Evolutionary conservation across 306 rosid genomes (phyloP).

Genomic region (Geum urbanum): DNA sequence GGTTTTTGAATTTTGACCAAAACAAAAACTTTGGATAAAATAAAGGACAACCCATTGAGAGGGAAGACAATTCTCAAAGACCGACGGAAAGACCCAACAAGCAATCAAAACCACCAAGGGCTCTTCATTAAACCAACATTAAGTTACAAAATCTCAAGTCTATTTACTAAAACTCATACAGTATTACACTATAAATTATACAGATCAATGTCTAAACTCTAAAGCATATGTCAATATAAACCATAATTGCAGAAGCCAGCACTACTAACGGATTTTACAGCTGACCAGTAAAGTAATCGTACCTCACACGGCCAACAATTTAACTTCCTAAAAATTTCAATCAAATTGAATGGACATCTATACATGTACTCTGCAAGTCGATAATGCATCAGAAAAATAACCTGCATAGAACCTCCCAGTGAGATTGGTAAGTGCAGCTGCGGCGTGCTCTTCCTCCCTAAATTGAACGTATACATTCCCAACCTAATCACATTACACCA

Average conservation of each 20-base stretch:
- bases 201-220: too few relatives aligned
- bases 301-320: not conserved
- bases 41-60: too few relatives aligned
- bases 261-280: not conserved
- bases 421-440: constrained; percentile 81
- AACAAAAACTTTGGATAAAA: not conserved
- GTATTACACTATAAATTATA: not conserved
- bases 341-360: not conserved
- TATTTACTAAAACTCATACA: not conserved
- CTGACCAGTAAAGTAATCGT: too few relatives aligned
- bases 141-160: not conserved
- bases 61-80: too few relatives aligned
- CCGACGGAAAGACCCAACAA: not conserved
- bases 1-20: not conserved
- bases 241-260: not conserved
- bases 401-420: constrained; percentile 93
- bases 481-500: constrained; percentile 43
- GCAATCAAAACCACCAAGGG: not conserved
- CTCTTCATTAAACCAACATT: not conserved
- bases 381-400: constrained; percentile 9
- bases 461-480: constrained; percentile 87
- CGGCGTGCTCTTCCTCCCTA: constrained; percentile 96
- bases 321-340: not conserved
- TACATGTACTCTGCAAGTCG: not conserved
- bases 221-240: not conserved